Evolutionary conservation across 331 rosid genomes (phyloP).

Genomic region (Malus hybrid): DNA sequence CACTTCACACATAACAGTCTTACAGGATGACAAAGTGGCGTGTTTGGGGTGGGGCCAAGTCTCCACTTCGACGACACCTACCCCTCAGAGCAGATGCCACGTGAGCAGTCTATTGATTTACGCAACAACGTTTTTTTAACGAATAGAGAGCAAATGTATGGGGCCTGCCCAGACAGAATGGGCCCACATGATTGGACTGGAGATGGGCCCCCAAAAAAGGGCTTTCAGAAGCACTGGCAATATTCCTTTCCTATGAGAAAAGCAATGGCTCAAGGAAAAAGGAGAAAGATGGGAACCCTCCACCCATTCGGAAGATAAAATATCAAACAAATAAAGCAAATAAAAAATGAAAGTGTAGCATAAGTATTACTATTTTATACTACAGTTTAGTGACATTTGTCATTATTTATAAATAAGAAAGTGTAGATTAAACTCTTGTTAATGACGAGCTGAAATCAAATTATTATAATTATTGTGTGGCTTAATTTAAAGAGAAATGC

Average conservation of each 20-base stretch:
- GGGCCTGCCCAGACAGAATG: constrained; percentile 37
- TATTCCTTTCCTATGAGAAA: constrained; percentile 73
- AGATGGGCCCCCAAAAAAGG: constrained; percentile 44
- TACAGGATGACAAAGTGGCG: constrained; percentile 35
- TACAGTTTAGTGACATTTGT: rapidly evolving
- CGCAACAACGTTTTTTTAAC: constrained; percentile 49
- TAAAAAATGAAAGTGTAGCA: not conserved
- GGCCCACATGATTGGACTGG: constrained; percentile 71
- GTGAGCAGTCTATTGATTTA: constrained; percentile 55
- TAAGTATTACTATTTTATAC: rapidly evolving
- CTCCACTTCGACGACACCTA: constrained; percentile 72
- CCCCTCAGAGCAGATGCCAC: constrained; percentile 55
- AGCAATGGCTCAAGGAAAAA: constrained; percentile 49
- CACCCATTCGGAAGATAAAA: constrained; percentile 38
- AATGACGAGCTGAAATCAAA: too few species aligned
- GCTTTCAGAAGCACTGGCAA: constrained; percentile 29
- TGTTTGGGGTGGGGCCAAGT: constrained; percentile 51
- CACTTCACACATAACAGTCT: too few species aligned
- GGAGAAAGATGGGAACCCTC: constrained; percentile 45
- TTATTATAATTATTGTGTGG: too few species aligned
- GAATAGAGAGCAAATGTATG: constrained; percentile 5
- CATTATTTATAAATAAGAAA: too few species aligned
- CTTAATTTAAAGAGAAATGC: too few species aligned
- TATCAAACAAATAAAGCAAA: constrained; percentile 3
- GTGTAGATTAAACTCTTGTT: too few species aligned